These are phyloP conservation scores for Aurifilum marmelostoma DNA, from an alignment of 2,329 filamentous ascomycete species.

Conservation along the genomic window DNA sequence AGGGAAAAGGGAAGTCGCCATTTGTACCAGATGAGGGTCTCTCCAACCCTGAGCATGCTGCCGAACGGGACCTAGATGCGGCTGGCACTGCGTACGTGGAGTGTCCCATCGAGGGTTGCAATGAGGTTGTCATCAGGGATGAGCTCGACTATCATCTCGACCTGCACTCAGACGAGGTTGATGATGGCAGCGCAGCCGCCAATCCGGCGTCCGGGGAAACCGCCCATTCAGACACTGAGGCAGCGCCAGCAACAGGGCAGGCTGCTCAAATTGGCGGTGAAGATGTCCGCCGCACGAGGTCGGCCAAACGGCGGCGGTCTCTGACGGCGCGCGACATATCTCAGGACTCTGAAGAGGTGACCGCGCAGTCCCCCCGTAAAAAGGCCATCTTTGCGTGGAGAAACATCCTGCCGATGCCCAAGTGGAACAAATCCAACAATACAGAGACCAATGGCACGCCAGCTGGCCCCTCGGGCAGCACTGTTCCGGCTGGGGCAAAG, in stretches of 20 bases:
- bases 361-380: conserved; percentile 22
- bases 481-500: conserved; percentile 13
- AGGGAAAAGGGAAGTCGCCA: conserved; percentile 34
- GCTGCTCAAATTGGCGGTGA: background rate
- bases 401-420: conserved; percentile 27
- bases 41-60: conserved; percentile 29
- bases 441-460: conserved; percentile 10
- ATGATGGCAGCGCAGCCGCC: conserved; percentile 39
- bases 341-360: conserved; percentile 18
- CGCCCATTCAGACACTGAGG: conserved; percentile 14
- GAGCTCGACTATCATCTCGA: conserved; percentile 64
- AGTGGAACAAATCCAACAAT: conserved; percentile 26
- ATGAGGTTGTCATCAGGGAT: conserved; percentile 55
- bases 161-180: conserved; percentile 57
- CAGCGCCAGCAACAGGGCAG: background rate
- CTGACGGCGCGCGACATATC: conserved; percentile 15
- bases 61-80: conserved; percentile 24
- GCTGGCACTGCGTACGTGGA: conserved; percentile 49
- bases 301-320: conserved; percentile 15
- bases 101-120: conserved; percentile 61
- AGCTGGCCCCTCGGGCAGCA: conserved; percentile 4
- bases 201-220: conserved; percentile 1
- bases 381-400: conserved; percentile 28
- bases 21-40: conserved; percentile 29
- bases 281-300: conserved; percentile 13